A percentile compares a stretch with the other conserved stretches of the same genome.
Evolutionary conservation across 2,329 filamentous ascomycete genomes (phyloP).

Genomic region (Fusarium phyllophilum): DNA sequence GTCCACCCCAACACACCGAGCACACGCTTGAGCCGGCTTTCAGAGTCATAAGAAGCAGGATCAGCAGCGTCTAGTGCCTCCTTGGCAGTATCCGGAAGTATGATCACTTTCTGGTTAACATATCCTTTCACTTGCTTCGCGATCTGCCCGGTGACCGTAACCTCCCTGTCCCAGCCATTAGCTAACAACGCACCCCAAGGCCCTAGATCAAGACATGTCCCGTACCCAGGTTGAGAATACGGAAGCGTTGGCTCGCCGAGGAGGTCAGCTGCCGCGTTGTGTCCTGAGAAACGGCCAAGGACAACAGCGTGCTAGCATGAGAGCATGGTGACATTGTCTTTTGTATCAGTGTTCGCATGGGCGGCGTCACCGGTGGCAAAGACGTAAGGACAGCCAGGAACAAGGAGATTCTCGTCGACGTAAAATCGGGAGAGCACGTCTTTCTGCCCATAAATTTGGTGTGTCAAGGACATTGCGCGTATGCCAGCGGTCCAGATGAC

Average conservation of each 20-base stretch:
- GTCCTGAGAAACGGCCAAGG: constrained; percentile 48
- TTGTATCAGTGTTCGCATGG: constrained; percentile 33
- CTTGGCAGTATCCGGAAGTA: neutral
- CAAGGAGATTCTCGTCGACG: constrained; percentile 15
- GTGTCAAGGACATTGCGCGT: constrained; percentile 46
- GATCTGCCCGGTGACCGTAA: constrained; percentile 39
- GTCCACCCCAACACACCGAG: neutral
- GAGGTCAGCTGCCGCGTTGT: constrained; percentile 50
- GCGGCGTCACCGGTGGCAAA: constrained; percentile 50
- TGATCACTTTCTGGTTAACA: constrained; percentile 44
- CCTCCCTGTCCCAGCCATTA: constrained; percentile 46
- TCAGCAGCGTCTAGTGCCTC: neutral
- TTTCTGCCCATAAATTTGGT: constrained; percentile 45
- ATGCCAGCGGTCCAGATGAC: constrained; percentile 53
- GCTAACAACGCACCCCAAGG: constrained; percentile 44
- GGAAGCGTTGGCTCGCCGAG: constrained; percentile 36
- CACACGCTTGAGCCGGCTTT: neutral
- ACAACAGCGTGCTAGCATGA: constrained; percentile 53
- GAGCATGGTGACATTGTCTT: constrained; percentile 48
- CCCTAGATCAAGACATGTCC: constrained; percentile 52
- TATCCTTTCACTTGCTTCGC: constrained; percentile 49
- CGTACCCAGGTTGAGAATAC: constrained; percentile 48
- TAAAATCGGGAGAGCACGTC: constrained; percentile 33
- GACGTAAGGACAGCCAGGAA: neutral
- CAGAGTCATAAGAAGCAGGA: neutral